Percentiles rank a stretch among this genome's conserved stretches.
These are phyloP conservation scores for Przewalskia tangutica DNA, from an alignment of 257 asterid genomes.

Conservation along the genomic window DNA sequence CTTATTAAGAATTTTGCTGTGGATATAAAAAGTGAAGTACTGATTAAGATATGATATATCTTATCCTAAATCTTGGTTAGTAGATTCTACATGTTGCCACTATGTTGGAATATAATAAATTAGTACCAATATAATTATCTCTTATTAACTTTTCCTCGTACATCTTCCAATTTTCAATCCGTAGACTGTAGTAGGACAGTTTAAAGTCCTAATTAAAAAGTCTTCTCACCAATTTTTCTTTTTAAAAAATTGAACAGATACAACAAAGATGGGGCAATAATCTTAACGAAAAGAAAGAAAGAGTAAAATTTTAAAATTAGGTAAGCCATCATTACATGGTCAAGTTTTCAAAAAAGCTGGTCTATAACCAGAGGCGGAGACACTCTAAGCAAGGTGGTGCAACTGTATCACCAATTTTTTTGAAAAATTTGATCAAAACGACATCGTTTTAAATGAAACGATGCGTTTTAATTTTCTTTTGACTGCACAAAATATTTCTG, in stretches of 20 bases:
- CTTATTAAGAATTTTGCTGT: not conserved
- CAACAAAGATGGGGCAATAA: not conserved
- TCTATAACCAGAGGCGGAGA: too few relatives aligned
- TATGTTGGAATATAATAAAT: not conserved
- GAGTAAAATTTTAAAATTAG: not conserved
- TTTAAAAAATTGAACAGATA: not conserved
- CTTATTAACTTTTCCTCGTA: not conserved
- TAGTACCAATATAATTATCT: not conserved
- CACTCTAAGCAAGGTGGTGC: too few relatives aligned
- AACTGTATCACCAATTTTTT: too few relatives aligned
- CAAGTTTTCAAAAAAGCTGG: not conserved
- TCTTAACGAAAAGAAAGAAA: not conserved
- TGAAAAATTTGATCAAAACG: too few relatives aligned
- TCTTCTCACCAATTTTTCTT: not conserved
- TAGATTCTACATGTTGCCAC: not conserved
- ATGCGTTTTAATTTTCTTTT: too few relatives aligned
- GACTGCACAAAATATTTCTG: too few relatives aligned
- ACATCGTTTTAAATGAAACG: too few relatives aligned
- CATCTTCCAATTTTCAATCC: not conserved
- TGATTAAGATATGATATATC: not conserved
- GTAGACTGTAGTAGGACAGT: not conserved
- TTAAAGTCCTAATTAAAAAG: not conserved
- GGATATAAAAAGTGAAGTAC: not conserved
- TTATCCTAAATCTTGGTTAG: constrained; percentile 14
- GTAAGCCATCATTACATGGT: constrained; percentile 1